These are phyloP conservation scores for Macrophomina phaseolina DNA, from an alignment of 2,329 filamentous ascomycete genomes.

Conservation along the genomic window DNA sequence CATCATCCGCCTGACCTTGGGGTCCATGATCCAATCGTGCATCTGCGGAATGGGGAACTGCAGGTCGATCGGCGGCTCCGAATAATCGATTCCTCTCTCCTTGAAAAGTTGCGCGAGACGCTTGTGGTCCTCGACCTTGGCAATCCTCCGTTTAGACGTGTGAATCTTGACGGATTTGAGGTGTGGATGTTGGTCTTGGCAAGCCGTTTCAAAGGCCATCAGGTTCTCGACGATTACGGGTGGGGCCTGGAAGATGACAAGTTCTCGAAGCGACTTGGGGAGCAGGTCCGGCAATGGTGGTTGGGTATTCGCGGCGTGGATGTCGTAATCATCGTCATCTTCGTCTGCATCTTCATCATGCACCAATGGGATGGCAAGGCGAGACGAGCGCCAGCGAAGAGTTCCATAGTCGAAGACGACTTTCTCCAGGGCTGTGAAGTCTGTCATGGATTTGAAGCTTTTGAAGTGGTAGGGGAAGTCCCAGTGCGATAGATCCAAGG, in stretches of 20 bases:
- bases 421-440: conserved; percentile 13
- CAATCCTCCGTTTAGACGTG: background rate
- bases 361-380: background rate
- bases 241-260: conserved; percentile 15
- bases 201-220: background rate
- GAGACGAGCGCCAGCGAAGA: conserved; percentile 8
- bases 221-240: conserved; percentile 24
- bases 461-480: conserved; percentile 1
- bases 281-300: conserved; percentile 14
- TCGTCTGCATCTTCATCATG: background rate
- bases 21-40: conserved; percentile 9
- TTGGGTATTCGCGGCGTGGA: conserved; percentile 4
- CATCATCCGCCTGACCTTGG: background rate
- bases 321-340: background rate
- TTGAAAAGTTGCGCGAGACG: background rate
- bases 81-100: conserved; percentile 11
- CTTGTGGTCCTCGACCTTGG: background rate
- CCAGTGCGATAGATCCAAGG: conserved; percentile 20
- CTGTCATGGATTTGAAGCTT: conserved; percentile 13
- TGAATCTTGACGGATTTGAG: background rate
- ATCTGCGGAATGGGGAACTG: conserved; percentile 16
- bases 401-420: conserved; percentile 24
- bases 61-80: background rate
- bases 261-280: conserved; percentile 3
- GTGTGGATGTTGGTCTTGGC: background rate